Evolutionary conservation across 805 yeast genomes (phyloP).

Genomic region (Metschnikowia drakensbergensis): DNA sequence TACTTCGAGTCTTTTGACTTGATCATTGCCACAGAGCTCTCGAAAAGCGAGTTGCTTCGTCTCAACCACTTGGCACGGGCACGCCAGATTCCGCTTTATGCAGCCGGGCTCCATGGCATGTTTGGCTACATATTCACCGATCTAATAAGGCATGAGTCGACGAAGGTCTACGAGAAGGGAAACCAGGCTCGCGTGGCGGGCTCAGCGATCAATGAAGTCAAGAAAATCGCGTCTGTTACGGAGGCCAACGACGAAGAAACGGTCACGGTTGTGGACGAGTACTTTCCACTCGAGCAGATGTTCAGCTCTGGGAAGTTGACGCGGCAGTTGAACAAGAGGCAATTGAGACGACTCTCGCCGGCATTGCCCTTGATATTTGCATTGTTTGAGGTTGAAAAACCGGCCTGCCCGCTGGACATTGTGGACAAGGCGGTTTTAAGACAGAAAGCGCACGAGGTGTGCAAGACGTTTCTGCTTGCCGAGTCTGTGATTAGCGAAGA

Average conservation of each 20-base stretch:
- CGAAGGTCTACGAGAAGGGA: conserved; percentile 49
- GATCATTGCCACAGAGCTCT: conserved; percentile 70
- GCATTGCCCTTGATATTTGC: conserved; percentile 59
- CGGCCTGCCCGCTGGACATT: conserved; percentile 20
- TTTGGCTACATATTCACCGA: conserved; percentile 82
- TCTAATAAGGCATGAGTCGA: conserved; percentile 58
- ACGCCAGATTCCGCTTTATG: conserved; percentile 61
- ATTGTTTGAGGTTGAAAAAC: conserved; percentile 42
- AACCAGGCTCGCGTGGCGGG: conserved; percentile 37
- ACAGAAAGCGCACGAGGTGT: conserved; percentile 21
- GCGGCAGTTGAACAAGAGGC: conserved; percentile 40
- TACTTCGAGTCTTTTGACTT: conserved; percentile 60
- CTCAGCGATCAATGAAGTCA: conserved; percentile 49
- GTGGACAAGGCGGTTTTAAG: conserved; percentile 28
- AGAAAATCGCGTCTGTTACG: conserved; percentile 33
- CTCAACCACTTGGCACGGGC: conserved; percentile 58
- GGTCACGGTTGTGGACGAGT: conserved; percentile 37
- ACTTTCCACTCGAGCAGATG: conserved; percentile 32
- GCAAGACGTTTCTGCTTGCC: conserved; percentile 40
- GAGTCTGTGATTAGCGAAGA: conserved; percentile 41
- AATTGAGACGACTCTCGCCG: conserved; percentile 50
- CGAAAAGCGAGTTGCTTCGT: conserved; percentile 34
- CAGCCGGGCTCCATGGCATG: conserved; percentile 69
- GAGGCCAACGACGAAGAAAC: conserved; percentile 41
- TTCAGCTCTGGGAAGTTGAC: conserved; percentile 36